These are phyloP conservation scores for Chaetomium sp. DNA, from an alignment of 2,329 filamentous ascomycete genomes.

Conservation along the genomic window DNA sequence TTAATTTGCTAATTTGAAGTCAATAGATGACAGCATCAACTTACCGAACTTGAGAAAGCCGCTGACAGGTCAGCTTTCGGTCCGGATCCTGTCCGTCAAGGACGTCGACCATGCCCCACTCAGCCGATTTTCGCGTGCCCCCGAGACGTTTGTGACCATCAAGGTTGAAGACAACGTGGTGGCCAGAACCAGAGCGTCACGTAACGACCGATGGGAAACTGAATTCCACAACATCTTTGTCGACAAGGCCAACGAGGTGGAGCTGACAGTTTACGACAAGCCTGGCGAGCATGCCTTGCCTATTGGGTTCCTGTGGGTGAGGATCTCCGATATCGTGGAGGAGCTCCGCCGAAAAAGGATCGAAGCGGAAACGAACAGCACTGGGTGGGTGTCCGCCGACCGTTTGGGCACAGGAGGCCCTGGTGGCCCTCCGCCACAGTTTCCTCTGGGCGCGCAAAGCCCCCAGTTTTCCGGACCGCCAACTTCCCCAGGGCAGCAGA, in stretches of 20 bases:
- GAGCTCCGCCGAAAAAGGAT: conserved; percentile 97
- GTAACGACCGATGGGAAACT: conserved; percentile 85
- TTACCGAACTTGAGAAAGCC: conserved; percentile 92
- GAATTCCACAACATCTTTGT: conserved; percentile 90
- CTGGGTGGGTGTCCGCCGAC: conserved; percentile 95
- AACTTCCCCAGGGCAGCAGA: conserved; percentile 33
- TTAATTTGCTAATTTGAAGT: conserved; percentile 4
- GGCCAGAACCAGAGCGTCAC: conserved; percentile 75
- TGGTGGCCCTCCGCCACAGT: conserved; percentile 45
- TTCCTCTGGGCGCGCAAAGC: conserved; percentile 49
- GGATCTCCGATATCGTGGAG: conserved; percentile 94
- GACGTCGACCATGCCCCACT: conserved; percentile 91
- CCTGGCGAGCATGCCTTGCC: conserved; percentile 83
- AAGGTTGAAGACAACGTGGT: conserved; percentile 95
- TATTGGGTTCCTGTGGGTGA: conserved; percentile 91
- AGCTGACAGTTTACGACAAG: conserved; percentile 96
- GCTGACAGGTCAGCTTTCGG: conserved; percentile 81
- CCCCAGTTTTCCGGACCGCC: conserved; percentile 41
- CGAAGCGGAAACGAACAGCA: conserved; percentile 88
- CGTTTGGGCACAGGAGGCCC: conserved; percentile 64
- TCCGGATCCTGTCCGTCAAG: conserved; percentile 81
- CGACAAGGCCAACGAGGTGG: conserved; percentile 97
- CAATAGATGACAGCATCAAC: conserved; percentile 87
- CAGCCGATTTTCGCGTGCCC: conserved; percentile 77
- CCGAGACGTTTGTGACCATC: conserved; percentile 91